Conservation (phyloP, 768 basidiomycete species). For the Amanita inopinata region DNA sequence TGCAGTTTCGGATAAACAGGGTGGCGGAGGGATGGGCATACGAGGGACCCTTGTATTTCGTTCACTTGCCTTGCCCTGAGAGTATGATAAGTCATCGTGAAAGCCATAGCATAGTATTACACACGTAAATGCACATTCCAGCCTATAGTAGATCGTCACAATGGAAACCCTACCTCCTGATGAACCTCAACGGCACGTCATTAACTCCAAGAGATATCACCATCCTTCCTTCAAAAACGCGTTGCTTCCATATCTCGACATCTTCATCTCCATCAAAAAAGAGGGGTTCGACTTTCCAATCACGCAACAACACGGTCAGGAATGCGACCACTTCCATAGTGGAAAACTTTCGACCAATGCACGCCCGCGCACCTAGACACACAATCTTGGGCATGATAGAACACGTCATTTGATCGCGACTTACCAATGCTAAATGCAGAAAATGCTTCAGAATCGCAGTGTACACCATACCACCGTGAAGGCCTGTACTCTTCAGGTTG, state of each 20-base stretch:
- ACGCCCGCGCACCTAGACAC: constrained; percentile 31
- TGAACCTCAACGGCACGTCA: constrained; percentile 1
- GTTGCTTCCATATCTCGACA: background rate
- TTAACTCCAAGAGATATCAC: constrained; percentile 5
- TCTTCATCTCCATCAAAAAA: background rate
- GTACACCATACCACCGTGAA: constrained; percentile 23
- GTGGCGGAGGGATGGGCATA: too few relatives aligned
- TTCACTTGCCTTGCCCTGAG: too few relatives aligned
- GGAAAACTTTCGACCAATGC: constrained; percentile 36
- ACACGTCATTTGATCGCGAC: too few relatives aligned
- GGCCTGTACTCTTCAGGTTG: constrained; percentile 22
- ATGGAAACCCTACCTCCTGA: too few relatives aligned
- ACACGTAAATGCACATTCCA: too few relatives aligned
- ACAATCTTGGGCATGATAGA: too few relatives aligned
- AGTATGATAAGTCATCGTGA: too few relatives aligned
- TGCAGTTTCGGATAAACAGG: too few relatives aligned
- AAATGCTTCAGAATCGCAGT: constrained; percentile 13
- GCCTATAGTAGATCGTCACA: too few relatives aligned
- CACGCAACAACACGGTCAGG: constrained; percentile 29
- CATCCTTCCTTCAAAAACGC: constrained; percentile 14
- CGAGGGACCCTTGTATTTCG: too few relatives aligned
- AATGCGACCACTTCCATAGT: constrained; percentile 32
- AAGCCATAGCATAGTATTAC: too few relatives aligned
- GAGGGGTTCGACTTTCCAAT: constrained; percentile 31
- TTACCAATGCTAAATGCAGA: constrained; percentile 18